phyloP scores from a whole-genome alignment of 2,329 filamentous ascomycete species.

The Pseudomassariella vexata region DNA sequence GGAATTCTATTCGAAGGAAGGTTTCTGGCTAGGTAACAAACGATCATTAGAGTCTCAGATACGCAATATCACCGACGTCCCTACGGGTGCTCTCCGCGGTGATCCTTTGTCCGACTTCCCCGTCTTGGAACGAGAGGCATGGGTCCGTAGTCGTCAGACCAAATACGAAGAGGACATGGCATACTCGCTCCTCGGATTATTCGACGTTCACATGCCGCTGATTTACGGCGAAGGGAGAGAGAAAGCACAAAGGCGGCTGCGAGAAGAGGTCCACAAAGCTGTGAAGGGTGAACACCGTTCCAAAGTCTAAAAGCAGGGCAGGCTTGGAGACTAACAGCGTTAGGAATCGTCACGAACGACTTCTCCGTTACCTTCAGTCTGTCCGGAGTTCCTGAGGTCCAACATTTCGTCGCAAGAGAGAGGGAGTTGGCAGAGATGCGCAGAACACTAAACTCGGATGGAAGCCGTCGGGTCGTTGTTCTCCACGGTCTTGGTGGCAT shows the following conservation, averaged over 20 bases:
- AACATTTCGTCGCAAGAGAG: constrained; percentile 25
- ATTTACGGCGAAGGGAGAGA: constrained; percentile 11
- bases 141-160: constrained; percentile 9
- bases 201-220: constrained; percentile 10
- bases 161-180: constrained; percentile 10
- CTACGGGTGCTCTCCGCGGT: constrained; percentile 1
- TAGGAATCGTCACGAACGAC: constrained; percentile 15
- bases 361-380: constrained; percentile 23
- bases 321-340: constrained; percentile 9
- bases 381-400: constrained; percentile 16
- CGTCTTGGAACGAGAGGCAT: constrained; percentile 9
- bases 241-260: constrained; percentile 10
- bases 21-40: constrained; percentile 5
- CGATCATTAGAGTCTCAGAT: constrained; percentile 1
- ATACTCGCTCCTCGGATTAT: constrained; percentile 12
- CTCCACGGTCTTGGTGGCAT: constrained; percentile 14
- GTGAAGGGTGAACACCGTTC: constrained; percentile 6
- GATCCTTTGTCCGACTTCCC: constrained; percentile 6
- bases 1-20: constrained; percentile 7
- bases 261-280: constrained; percentile 9
- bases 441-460: constrained; percentile 16
- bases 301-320: background rate
- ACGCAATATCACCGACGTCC: constrained; percentile 1
- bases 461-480: constrained; percentile 12
- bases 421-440: constrained; percentile 24